phyloP scores from a whole-genome alignment of 768 basidiomycete genomes.

The Serendipita sp. region DNA sequence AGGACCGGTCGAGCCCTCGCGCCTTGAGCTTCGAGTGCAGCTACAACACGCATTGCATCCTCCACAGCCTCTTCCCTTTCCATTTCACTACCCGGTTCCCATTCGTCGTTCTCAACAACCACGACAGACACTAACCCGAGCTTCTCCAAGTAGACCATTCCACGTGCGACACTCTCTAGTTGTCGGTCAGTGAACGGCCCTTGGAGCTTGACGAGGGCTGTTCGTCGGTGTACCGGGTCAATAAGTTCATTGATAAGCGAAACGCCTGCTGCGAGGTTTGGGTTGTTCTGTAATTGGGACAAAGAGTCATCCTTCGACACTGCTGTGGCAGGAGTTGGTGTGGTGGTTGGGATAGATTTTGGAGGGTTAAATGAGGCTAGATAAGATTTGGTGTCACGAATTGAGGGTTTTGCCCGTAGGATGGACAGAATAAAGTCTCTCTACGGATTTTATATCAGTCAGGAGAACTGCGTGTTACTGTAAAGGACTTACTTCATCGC shows the following conservation, averaged over 20 bases:
- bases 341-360: conserved; percentile 22
- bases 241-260: conserved; percentile 28
- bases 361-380: conserved; percentile 74
- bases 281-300: neutral
- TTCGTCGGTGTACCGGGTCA: conserved; percentile 68
- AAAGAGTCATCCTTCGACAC: neutral
- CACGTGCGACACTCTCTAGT: conserved; percentile 81
- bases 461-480: neutral
- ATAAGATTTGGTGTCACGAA: conserved; percentile 80
- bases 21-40: conserved; percentile 67
- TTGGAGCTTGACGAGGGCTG: conserved; percentile 91
- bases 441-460: neutral
- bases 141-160: conserved; percentile 89
- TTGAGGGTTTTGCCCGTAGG: conserved; percentile 78
- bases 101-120: conserved; percentile 76
- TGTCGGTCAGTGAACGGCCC: conserved; percentile 89
- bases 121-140: conserved; percentile 92
- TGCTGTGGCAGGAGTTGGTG: conserved; percentile 11
- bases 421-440: conserved; percentile 96
- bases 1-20: conserved; percentile 77
- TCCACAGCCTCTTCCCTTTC: conserved; percentile 51
- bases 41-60: conserved; percentile 75
- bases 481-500: neutral
- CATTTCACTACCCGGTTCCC: conserved; percentile 47
- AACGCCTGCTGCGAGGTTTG: neutral